phyloP scores from a whole-genome alignment of 345 rosid genomes.

The Boechera divaricarpa region DNA sequence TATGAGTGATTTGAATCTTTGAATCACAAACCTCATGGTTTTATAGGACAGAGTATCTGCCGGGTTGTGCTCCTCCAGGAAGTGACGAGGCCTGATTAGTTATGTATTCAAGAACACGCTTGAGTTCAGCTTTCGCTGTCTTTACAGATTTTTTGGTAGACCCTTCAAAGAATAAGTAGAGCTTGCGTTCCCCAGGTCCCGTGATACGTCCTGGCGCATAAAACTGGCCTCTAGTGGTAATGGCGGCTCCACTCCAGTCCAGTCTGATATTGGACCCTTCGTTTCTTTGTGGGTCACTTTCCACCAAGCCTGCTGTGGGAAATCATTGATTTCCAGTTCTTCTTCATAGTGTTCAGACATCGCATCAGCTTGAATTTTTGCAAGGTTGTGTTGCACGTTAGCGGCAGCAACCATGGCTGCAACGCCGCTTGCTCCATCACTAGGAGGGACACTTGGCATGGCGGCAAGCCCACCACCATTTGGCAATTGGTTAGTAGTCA shows the following conservation, averaged over 20 bases:
- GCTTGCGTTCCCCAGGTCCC: slow-evolving; percentile 78
- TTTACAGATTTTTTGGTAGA: slow-evolving; percentile 79
- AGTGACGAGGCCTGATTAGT: slow-evolving; percentile 68
- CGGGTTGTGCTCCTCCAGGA: slow-evolving; percentile 77
- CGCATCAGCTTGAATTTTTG: slow-evolving; percentile 83
- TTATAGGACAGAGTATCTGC: slow-evolving; percentile 74
- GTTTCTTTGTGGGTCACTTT: slow-evolving; percentile 90
- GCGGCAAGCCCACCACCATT: not conserved
- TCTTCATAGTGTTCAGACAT: slow-evolving; percentile 89
- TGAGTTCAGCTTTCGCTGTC: slow-evolving; percentile 76
- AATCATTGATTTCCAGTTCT: slow-evolving; percentile 84
- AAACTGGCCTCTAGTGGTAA: slow-evolving; percentile 81
- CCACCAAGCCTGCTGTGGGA: slow-evolving; percentile 91
- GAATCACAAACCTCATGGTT: slow-evolving; percentile 50
- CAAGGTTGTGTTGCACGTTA: slow-evolving; percentile 72
- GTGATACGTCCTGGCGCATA: slow-evolving; percentile 59
- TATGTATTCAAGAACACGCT: slow-evolving; percentile 76
- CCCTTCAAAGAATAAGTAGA: slow-evolving; percentile 80
- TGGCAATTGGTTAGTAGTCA: slow-evolving; percentile 35
- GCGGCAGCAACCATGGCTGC: slow-evolving; percentile 66
- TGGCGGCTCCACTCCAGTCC: slow-evolving; percentile 87
- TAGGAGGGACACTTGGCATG: slow-evolving; percentile 30
- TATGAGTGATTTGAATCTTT: slow-evolving; percentile 11
- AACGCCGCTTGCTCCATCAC: slow-evolving; percentile 68
- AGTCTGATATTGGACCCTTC: slow-evolving; percentile 75